These are phyloP conservation scores for Hypoxylon cercidicola DNA, from an alignment of 495 filamentous ascomycete genomes.

Conservation along the genomic window DNA sequence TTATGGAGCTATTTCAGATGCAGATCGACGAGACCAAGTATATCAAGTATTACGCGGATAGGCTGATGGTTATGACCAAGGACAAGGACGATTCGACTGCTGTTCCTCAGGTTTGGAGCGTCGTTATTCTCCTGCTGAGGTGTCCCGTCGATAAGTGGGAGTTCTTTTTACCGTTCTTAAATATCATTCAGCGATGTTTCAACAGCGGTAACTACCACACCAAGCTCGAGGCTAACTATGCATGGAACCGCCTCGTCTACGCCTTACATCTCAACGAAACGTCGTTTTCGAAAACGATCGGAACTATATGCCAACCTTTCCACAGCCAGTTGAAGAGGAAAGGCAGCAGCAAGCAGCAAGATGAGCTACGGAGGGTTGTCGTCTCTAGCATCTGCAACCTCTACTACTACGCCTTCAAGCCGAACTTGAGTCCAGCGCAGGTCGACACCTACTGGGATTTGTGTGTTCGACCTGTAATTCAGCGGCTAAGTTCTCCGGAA, in stretches of 20 bases:
- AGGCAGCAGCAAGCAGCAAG: constrained; percentile 64
- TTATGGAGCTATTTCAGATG: constrained; percentile 72
- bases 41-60: constrained; percentile 69
- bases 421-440: constrained; percentile 67
- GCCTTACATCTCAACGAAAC: constrained; percentile 69
- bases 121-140: constrained; percentile 79
- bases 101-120: constrained; percentile 91
- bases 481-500: constrained; percentile 49
- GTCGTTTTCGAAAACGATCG: constrained; percentile 67
- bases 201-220: constrained; percentile 78
- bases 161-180: constrained; percentile 75
- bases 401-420: constrained; percentile 86
- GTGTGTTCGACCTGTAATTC: constrained; percentile 69
- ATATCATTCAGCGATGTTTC: constrained; percentile 83
- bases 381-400: constrained; percentile 78
- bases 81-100: constrained; percentile 68
- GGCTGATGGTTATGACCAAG: constrained; percentile 75
- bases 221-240: constrained; percentile 78
- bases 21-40: constrained; percentile 66
- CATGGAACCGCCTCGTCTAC: constrained; percentile 86
- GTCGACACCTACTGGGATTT: constrained; percentile 83
- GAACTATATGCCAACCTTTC: constrained; percentile 76
- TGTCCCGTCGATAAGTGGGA: constrained; percentile 77
- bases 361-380: constrained; percentile 67
- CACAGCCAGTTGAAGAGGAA: constrained; percentile 74